Conservation (phyloP, 805 yeast genomes). For the Candida oleophila region DNA sequence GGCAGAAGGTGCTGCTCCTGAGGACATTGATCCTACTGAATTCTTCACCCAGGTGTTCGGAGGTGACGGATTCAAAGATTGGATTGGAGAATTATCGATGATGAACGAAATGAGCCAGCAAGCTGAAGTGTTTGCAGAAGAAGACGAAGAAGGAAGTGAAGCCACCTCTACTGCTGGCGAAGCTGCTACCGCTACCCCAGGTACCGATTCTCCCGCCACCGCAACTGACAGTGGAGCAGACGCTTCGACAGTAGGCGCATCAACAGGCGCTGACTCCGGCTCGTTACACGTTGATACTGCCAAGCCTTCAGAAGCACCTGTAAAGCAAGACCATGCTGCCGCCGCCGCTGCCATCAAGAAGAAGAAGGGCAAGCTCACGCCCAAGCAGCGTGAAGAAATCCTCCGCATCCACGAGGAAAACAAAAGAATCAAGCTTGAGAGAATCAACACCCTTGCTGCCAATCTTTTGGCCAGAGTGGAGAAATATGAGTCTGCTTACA, state of each 20-base stretch:
- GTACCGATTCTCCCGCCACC: neutral
- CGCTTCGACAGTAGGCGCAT: conserved; percentile 4
- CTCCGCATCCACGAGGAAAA: conserved; percentile 53
- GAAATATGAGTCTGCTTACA: conserved; percentile 54
- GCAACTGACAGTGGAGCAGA: neutral
- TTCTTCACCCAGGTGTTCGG: conserved; percentile 76
- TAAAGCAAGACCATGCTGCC: conserved; percentile 18
- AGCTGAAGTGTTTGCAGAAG: conserved; percentile 48
- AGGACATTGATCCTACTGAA: conserved; percentile 51
- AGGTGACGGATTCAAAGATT: conserved; percentile 82
- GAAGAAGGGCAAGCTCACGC: conserved; percentile 29
- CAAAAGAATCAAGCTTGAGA: conserved; percentile 46
- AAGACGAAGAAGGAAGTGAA: conserved; percentile 28
- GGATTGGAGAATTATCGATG: conserved; percentile 53
- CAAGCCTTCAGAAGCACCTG: conserved; percentile 10
- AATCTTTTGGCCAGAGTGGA: conserved; percentile 51
- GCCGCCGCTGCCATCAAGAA: conserved; percentile 23
- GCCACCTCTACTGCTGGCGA: conserved; percentile 2
- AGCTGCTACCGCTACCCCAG: conserved; percentile 5
- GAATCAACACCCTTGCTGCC: conserved; percentile 50
- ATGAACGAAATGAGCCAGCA: conserved; percentile 70
- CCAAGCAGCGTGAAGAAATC: conserved; percentile 49
- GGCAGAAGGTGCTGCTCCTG: conserved; percentile 55
- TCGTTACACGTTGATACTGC: conserved; percentile 6
- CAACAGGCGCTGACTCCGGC: neutral